Conservation (phyloP, 768 basidiomycete genomes). For the Lactifluus echinatus region DNA sequence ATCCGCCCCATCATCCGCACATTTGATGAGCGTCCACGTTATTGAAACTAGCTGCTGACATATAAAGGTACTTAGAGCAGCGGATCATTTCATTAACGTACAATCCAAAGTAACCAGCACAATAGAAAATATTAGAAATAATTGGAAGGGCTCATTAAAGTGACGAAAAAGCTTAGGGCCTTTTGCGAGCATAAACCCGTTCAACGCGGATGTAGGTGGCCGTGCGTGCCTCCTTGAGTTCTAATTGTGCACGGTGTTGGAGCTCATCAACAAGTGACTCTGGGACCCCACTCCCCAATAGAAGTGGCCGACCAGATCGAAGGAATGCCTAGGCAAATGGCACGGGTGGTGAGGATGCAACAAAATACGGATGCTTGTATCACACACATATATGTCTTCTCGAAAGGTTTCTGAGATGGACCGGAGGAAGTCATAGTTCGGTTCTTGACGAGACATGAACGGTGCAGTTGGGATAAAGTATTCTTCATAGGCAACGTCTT, state of each 20-base stretch:
- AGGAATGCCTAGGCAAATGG: constrained; percentile 45
- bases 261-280: constrained; percentile 45
- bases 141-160: neutral
- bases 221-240: constrained; percentile 40
- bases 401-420: constrained; percentile 31
- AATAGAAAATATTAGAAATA: neutral
- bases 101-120: neutral
- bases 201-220: constrained; percentile 49
- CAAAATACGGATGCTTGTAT: neutral
- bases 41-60: neutral
- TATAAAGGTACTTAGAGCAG: neutral
- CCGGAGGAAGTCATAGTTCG: constrained; percentile 22
- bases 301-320: constrained; percentile 54
- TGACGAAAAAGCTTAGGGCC: constrained; percentile 10
- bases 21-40: neutral
- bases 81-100: constrained; percentile 3
- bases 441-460: constrained; percentile 30
- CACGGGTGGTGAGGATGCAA: neutral
- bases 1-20: neutral
- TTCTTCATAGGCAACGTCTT: constrained; percentile 47
- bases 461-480: constrained; percentile 58
- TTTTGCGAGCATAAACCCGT: constrained; percentile 53
- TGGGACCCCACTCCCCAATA: constrained; percentile 54
- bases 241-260: constrained; percentile 41
- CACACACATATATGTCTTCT: constrained; percentile 48